A percentile compares a stretch with the other conserved stretches of the same genome.
These are phyloP conservation scores for Trichoderma pleuroti DNA, from an alignment of 2,329 filamentous ascomycete genomes.

Conservation along the genomic window DNA sequence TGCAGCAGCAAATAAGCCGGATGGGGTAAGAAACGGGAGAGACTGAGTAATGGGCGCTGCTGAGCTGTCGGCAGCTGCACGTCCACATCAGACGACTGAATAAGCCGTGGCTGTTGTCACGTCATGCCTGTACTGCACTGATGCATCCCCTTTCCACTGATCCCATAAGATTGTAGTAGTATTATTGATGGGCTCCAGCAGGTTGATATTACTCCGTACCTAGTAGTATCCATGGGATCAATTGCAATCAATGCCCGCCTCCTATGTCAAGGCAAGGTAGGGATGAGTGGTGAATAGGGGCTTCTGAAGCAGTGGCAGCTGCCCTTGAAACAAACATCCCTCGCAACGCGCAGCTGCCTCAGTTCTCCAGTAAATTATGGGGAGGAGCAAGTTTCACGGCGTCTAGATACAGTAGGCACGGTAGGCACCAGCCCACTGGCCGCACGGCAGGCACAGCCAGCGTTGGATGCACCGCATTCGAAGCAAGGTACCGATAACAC, in stretches of 20 bases:
- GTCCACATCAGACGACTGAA: constrained; percentile 1
- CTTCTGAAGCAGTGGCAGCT: constrained; percentile 7
- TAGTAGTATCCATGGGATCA: neutral
- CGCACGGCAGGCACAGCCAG: neutral
- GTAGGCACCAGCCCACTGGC: neutral
- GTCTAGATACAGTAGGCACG: neutral
- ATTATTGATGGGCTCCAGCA: neutral
- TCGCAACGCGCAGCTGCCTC: neutral
- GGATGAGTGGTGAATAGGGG: constrained; percentile 1
- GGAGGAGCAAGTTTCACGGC: neutral
- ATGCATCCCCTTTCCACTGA: neutral
- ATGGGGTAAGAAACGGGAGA: constrained; percentile 4
- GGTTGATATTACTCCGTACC: neutral
- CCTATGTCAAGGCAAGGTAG: neutral
- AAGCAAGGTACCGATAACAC: neutral
- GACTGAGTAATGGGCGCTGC: neutral
- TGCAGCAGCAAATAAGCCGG: neutral
- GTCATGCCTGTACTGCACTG: neutral
- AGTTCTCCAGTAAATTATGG: neutral
- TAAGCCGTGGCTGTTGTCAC: neutral
- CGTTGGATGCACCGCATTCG: neutral
- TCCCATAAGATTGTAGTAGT: neutral
- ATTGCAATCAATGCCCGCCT: neutral
- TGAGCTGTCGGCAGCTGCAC: neutral
- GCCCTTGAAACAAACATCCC: constrained; percentile 14